A percentile compares a stretch with the other conserved stretches of the same genome.
Conservation (phyloP, 1,284 basidiomycete genomes). For the Flammula alnicola region DNA sequence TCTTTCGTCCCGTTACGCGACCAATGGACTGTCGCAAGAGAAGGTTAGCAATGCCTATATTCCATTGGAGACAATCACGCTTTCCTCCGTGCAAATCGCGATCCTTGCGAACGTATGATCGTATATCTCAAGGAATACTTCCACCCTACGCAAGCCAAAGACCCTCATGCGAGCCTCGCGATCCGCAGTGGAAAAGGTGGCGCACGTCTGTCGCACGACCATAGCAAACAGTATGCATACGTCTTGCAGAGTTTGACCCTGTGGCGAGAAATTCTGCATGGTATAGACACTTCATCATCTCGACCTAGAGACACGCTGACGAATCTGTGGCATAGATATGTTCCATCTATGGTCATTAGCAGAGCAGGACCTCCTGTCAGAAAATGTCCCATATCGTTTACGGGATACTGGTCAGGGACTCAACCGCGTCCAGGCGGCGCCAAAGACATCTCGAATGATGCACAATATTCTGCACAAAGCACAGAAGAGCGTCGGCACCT, state of each 20-base stretch:
- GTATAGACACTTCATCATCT: slow-evolving; percentile 43
- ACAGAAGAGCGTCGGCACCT: slow-evolving; percentile 75
- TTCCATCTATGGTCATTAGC: slow-evolving; percentile 82
- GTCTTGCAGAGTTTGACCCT: slow-evolving; percentile 82
- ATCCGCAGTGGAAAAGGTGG: slow-evolving; percentile 79
- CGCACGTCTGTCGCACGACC: slow-evolving; percentile 79
- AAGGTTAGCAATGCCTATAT: slow-evolving; percentile 76
- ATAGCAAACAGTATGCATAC: slow-evolving; percentile 80
- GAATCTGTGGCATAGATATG: slow-evolving; percentile 59
- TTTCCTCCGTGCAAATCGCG: slow-evolving; percentile 79
- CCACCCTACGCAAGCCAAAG: slow-evolving; percentile 68
- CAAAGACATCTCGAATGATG: slow-evolving; percentile 86
- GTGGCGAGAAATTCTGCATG: slow-evolving; percentile 83
- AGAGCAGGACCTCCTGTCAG: slow-evolving; percentile 78
- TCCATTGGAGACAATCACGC: slow-evolving; percentile 86
- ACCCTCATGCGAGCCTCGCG: slow-evolving; percentile 66
- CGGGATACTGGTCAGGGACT: slow-evolving; percentile 84
- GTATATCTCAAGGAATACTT: slow-evolving; percentile 73
- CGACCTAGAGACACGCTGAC: slow-evolving; percentile 1
- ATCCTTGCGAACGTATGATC: slow-evolving; percentile 85
- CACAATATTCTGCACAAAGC: slow-evolving; percentile 80
- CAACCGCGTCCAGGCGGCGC: slow-evolving; percentile 81
- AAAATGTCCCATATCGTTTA: slow-evolving; percentile 72
- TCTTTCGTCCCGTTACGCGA: slow-evolving; percentile 65
- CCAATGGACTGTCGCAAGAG: slow-evolving; percentile 62